phyloP scores from a whole-genome alignment of 257 asterid genomes.

The Jaltomata sinuosa region DNA sequence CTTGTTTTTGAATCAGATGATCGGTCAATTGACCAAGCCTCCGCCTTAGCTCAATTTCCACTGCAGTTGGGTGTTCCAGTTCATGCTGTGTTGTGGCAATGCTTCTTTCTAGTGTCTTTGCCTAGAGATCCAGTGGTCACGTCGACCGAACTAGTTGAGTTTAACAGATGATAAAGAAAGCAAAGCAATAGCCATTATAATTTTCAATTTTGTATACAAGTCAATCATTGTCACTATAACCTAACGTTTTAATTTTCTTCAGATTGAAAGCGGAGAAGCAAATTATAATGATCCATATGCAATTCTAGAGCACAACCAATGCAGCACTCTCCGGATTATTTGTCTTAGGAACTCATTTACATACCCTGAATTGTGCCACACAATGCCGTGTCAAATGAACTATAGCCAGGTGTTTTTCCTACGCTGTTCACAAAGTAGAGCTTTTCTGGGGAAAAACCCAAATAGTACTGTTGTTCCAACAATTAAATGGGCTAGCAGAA shows the following conservation, averaged over 20 bases:
- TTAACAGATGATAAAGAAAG: neutral
- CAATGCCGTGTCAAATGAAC: neutral
- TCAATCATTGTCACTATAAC: neutral
- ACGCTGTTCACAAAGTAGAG: neutral
- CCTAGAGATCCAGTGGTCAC: slow-evolving; percentile 25
- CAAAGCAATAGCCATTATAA: neutral
- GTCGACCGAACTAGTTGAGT: neutral
- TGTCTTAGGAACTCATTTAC: neutral
- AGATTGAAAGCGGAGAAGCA: neutral
- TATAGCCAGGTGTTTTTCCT: neutral
- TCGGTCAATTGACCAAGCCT: slow-evolving; percentile 87
- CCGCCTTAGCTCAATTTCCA: slow-evolving; percentile 88
- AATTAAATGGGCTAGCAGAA: neutral
- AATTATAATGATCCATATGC: neutral
- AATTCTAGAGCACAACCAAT: neutral
- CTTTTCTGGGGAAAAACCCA: neutral
- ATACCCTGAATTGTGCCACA: neutral
- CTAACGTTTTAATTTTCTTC: neutral
- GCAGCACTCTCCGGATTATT: neutral
- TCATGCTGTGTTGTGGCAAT: slow-evolving; percentile 54
- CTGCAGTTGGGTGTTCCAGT: slow-evolving; percentile 63
- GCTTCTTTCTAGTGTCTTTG: slow-evolving; percentile 62
- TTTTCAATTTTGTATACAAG: neutral
- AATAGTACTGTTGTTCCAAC: neutral
- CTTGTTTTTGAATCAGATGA: slow-evolving; percentile 89